Conservation (phyloP, 192 early-diverging fungal genomes). For the Chytriomyces sp. region DNA sequence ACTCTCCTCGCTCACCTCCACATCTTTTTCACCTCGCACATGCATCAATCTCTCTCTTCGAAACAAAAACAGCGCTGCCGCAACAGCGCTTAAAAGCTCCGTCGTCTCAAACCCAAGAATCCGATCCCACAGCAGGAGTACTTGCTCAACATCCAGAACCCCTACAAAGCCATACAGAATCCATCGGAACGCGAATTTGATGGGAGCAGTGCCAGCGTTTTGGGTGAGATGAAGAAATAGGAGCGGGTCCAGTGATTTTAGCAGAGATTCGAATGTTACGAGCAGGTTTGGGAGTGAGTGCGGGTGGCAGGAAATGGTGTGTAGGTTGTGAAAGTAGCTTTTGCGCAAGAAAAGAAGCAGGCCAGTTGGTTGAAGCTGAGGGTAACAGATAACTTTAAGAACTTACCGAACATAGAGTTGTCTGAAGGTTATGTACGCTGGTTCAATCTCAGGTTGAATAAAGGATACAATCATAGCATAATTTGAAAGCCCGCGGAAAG, state of each 20-base stretch:
- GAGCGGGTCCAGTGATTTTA: conserved; percentile 53
- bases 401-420: conserved; percentile 58
- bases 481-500: conserved; percentile 53
- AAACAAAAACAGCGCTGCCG: conserved; percentile 51
- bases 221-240: conserved; percentile 53
- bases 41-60: conserved; percentile 43
- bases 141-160: conserved; percentile 60
- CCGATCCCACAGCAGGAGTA: conserved; percentile 63
- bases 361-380: background rate
- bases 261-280: conserved; percentile 51
- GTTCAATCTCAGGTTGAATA: conserved; percentile 47
- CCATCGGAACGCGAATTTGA: conserved; percentile 56
- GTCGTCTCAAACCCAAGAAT: conserved; percentile 54
- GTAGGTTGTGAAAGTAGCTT: conserved; percentile 58
- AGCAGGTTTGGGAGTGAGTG: conserved; percentile 39
- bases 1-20: conserved; percentile 41
- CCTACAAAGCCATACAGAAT: conserved; percentile 63
- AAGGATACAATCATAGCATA: conserved; percentile 65
- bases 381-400: background rate
- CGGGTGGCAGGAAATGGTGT: conserved; percentile 44
- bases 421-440: conserved; percentile 58
- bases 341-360: background rate
- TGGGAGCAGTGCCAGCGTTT: conserved; percentile 38
- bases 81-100: conserved; percentile 45
- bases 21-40: conserved; percentile 43